Percentiles rank a stretch among this genome's conserved stretches.
phyloP scores from a whole-genome alignment of 148 eudicot genomes.

The Spergularia marina region DNA sequence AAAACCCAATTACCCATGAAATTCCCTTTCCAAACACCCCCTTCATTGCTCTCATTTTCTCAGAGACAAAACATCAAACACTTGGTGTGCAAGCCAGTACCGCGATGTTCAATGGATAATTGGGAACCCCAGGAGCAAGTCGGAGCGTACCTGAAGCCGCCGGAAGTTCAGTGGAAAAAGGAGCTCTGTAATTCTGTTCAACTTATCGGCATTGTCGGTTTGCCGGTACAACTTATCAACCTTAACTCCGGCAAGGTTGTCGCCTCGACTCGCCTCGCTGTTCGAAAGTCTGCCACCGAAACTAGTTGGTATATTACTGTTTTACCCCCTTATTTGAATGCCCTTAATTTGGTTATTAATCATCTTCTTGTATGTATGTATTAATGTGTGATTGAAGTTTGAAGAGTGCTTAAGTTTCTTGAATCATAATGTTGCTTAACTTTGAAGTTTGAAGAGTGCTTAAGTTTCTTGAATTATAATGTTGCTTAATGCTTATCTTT shows the following conservation, averaged over 20 bases:
- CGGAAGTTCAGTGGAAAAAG: conserved; percentile 77
- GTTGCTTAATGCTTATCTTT: no score
- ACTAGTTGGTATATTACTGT: conserved; percentile 43
- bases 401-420: no score
- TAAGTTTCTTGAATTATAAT: no score
- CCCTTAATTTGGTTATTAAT: not conserved
- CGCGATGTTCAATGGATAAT: conserved; percentile 39
- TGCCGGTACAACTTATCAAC: conserved; percentile 56
- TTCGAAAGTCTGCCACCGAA: conserved; percentile 53
- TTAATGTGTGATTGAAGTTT: not conserved
- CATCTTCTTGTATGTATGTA: not conserved
- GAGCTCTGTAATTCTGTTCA: conserved; percentile 72
- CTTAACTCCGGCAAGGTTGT: conserved; percentile 65
- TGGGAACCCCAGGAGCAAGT: conserved; percentile 17
- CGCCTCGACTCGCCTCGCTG: conserved; percentile 70
- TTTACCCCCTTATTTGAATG: not conserved
- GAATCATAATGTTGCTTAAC: no score
- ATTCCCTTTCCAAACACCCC: not conserved
- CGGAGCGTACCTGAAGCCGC: conserved; percentile 42
- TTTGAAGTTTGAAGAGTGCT: no score
- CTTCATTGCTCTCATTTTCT: conserved; percentile 15
- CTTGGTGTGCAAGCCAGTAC: conserved; percentile 30
- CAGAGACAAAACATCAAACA: conserved; percentile 34
- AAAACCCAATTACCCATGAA: conserved; percentile 17
- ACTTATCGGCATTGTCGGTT: conserved; percentile 61